Evolutionary conservation across 345 rosid species (phyloP), one percentile per base, ranked within the genome.

Genomic region (Orychophragmus violaceus): DNA sequence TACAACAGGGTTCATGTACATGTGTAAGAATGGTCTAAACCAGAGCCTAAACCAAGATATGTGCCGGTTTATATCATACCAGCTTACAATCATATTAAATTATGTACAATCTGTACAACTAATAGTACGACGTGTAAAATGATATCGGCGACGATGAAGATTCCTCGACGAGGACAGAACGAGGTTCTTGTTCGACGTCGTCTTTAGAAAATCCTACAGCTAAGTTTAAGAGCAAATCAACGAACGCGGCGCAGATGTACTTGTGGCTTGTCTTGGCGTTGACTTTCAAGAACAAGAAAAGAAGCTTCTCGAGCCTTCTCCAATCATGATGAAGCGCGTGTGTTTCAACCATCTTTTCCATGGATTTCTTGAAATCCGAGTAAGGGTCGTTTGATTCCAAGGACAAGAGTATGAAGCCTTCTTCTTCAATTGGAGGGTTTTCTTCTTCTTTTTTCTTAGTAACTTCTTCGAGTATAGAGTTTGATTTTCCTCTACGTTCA

Each of bases 281-380:
- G 4, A 80, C 84, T 74, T 76, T 84, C 74, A 94, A 78, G 75
- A 88, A 94, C 95, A 91, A 87, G 0, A 82, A 81, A 56, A 94
- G 65, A 77, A 94, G 54, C 74, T 90, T 87, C 70, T 90, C 95
- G 39, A 94, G 76, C 21, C 83, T 59, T 5, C 73, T 87, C 97
- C 97, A 86, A 13, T 88, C 95, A 33, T 52, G 68, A 63, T 85
- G 80, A 66, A 88, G 46, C 33, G 82, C 83, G 59, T 84, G 81
- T 22, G 79, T 73, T 73, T 82, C 81, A 68, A 88, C 97, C 91
- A 94, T 94, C 69, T 88, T 87, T 79, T 88, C 96, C 97, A 94
- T 94, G 0, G 96, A 88, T n/a, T 77, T 74, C 71, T 82, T 81
- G 74, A 94, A 94, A 59, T 94, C 99, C 3, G 45, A 23, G 45